These are phyloP conservation scores for Platanus orientalis DNA, from an alignment of 164 flowering plant genomes.

Conservation along the genomic window DNA sequence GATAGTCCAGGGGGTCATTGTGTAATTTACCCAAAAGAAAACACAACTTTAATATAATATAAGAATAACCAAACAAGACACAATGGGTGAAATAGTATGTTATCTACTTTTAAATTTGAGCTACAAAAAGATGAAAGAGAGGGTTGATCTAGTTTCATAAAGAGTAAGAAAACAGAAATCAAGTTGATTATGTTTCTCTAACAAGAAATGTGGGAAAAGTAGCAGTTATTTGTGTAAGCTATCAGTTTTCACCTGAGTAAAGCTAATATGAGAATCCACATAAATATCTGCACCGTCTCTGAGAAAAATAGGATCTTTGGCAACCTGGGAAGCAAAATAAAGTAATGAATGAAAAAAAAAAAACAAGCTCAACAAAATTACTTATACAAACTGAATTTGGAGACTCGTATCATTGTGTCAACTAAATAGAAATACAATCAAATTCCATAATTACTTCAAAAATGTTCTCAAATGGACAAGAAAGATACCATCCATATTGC, in stretches of 20 bases:
- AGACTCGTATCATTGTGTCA: neutral
- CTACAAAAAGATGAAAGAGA: neutral
- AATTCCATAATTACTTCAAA: neutral
- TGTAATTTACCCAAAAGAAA: too few relatives aligned
- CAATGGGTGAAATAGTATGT: too few relatives aligned
- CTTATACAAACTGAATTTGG: too few relatives aligned
- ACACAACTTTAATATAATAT: neutral
- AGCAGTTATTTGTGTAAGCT: neutral
- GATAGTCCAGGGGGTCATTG: too few relatives aligned
- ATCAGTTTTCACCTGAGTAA: constrained; percentile 65
- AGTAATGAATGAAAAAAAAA: neutral
- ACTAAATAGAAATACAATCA: neutral
- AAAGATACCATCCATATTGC: too few relatives aligned
- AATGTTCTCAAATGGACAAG: too few relatives aligned
- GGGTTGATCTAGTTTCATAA: neutral
- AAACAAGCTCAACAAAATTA: neutral
- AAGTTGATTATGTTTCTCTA: constrained; percentile 1
- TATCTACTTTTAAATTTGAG: too few relatives aligned
- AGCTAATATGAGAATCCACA: constrained; percentile 74
- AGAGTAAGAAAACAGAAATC: neutral
- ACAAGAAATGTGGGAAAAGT: neutral
- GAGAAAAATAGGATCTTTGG: constrained; percentile 52
- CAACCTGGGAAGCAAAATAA: constrained; percentile 41
- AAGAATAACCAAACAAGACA: neutral
- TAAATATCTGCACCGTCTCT: constrained; percentile 84